Percentiles rank a stretch among this genome's conserved stretches.
Evolutionary conservation across 2,329 filamentous ascomycete genomes (phyloP).

Genomic region (Botrytis byssoidea): DNA sequence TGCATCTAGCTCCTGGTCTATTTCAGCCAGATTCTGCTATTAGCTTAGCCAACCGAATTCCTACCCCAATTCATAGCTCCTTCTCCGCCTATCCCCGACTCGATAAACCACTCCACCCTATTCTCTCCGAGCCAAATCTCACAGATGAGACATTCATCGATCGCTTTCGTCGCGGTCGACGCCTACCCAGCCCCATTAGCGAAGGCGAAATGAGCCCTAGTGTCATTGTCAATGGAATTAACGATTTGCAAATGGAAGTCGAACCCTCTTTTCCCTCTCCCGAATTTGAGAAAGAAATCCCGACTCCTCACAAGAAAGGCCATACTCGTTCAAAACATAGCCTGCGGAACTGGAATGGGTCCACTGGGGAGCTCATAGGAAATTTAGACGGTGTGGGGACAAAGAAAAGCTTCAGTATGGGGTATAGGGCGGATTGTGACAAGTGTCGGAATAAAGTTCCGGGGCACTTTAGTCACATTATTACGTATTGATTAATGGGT

Average conservation of each 20-base stretch:
- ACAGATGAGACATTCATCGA: conserved; percentile 30
- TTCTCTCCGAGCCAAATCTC: conserved; percentile 39
- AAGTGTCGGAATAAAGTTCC: conserved; percentile 74
- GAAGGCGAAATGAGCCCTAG: conserved; percentile 39
- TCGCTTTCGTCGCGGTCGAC: conserved; percentile 32
- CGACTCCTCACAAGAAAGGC: conserved; percentile 38
- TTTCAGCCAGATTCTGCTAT: conserved; percentile 36
- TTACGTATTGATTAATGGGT: conserved; percentile 42
- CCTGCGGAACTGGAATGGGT: conserved; percentile 36
- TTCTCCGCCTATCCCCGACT: conserved; percentile 31
- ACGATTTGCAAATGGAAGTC: conserved; percentile 39
- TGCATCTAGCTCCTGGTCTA: conserved; percentile 35
- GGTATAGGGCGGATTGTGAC: conserved; percentile 73
- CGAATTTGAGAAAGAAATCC: conserved; percentile 25
- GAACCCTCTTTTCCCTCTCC: conserved; percentile 27
- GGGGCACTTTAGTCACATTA: conserved; percentile 79
- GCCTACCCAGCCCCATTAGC: conserved; percentile 40
- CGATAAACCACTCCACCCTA: conserved; percentile 3
- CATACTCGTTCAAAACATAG: conserved; percentile 39
- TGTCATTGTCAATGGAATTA: conserved; percentile 34
- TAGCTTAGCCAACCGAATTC: conserved; percentile 36
- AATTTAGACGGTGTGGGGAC: conserved; percentile 44
- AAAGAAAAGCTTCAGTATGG: conserved; percentile 75
- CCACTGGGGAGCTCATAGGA: conserved; percentile 27
- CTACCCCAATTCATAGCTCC: conserved; percentile 40